phyloP scores from a whole-genome alignment of 1,139 yeast species.

The Yamadazyma siamensis region DNA sequence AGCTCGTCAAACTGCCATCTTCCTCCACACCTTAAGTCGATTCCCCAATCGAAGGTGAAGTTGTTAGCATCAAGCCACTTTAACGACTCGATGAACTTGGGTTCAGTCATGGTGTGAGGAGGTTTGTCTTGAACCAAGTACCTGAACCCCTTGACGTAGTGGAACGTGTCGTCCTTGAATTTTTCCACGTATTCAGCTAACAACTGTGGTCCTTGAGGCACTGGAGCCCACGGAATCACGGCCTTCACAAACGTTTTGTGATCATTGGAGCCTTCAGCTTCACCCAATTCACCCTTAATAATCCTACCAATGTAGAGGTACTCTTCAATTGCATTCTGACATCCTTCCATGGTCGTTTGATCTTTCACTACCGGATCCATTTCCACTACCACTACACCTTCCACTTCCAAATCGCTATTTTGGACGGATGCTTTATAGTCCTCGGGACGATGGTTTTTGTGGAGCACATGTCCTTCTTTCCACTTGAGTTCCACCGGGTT shows the following conservation, averaged over 20 bases:
- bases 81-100: slow-evolving; percentile 23
- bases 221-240: slow-evolving; percentile 18
- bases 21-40: slow-evolving; percentile 35
- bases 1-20: slow-evolving; percentile 38
- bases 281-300: slow-evolving; percentile 7
- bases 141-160: slow-evolving; percentile 29
- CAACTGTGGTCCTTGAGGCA: slow-evolving; percentile 13
- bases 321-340: slow-evolving; percentile 13
- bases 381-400: slow-evolving; percentile 14
- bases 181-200: slow-evolving; percentile 9
- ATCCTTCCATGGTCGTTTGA: slow-evolving; percentile 9
- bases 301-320: slow-evolving; percentile 11
- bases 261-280: slow-evolving; percentile 13
- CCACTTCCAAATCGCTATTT: slow-evolving; percentile 9
- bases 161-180: slow-evolving; percentile 9
- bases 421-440: slow-evolving; percentile 10
- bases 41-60: slow-evolving; percentile 36
- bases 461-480: slow-evolving; percentile 15
- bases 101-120: slow-evolving; percentile 22
- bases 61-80: slow-evolving; percentile 25
- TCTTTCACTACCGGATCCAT: slow-evolving; percentile 11
- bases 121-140: slow-evolving; percentile 41
- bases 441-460: slow-evolving; percentile 13
- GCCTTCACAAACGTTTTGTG: slow-evolving; percentile 10
- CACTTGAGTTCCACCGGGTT: slow-evolving; percentile 12